phyloP scores from a whole-genome alignment of 2,329 filamentous ascomycete genomes.

The Phoma sp. region DNA sequence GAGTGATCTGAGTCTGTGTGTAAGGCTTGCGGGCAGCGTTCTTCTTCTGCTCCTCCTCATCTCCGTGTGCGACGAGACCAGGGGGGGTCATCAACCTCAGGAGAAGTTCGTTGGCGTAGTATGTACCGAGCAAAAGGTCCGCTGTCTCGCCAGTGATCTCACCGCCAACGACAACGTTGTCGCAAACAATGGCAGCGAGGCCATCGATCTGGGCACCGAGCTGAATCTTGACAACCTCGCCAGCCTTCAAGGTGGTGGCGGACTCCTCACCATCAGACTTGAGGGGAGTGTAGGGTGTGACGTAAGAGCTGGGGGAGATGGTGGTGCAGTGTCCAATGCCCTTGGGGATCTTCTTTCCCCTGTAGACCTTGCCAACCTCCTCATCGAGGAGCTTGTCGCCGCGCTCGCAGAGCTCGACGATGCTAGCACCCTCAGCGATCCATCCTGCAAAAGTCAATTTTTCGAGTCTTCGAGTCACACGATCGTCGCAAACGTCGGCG shows the following conservation, averaged over 20 bases:
- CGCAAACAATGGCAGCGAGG: conserved; percentile 94
- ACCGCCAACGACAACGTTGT: conserved; percentile 79
- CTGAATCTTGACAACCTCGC: conserved; percentile 95
- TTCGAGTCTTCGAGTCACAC: conserved; percentile 19
- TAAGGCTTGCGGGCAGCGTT: conserved; percentile 78
- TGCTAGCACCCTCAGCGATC: conserved; percentile 85
- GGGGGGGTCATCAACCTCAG: conserved; percentile 89
- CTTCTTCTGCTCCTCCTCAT: conserved; percentile 95
- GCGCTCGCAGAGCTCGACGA: conserved; percentile 91
- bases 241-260: conserved; percentile 75
- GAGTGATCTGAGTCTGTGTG: conserved; percentile 84
- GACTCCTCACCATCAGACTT: conserved; percentile 87
- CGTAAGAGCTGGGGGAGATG: conserved; percentile 88
- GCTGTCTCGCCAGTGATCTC: conserved; percentile 77
- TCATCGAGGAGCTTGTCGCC: conserved; percentile 95
- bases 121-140: conserved; percentile 85
- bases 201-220: conserved; percentile 99
- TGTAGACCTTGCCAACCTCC: conserved; percentile 94
- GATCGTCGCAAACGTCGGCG: conserved; percentile 8
- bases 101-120: conserved; percentile 96
- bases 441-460: conserved; percentile 56
- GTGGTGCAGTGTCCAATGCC: conserved; percentile 95
- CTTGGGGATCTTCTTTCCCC: conserved; percentile 96
- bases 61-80: conserved; percentile 80
- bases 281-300: conserved; percentile 96